Evolutionary conservation across 768 basidiomycete species (phyloP).

Genomic region (Podaxis carcinomalis): DNA sequence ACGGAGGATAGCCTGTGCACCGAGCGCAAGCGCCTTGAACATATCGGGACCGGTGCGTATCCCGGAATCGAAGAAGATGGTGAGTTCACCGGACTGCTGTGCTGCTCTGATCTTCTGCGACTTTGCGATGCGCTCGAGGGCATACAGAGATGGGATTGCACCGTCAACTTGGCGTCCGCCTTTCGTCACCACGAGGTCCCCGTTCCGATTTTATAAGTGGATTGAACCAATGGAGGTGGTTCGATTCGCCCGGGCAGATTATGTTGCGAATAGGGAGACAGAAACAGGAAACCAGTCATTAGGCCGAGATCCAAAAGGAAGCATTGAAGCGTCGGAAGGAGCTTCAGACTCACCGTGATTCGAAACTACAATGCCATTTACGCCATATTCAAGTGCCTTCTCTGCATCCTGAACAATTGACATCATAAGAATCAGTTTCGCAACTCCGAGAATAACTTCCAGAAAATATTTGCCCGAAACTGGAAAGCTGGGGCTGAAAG

Average conservation of each 20-base stretch:
- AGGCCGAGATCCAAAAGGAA: neutral
- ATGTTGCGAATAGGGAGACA: neutral
- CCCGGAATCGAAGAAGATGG: conserved; percentile 76
- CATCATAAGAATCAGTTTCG: neutral
- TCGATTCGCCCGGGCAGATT: neutral
- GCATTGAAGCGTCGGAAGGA: neutral
- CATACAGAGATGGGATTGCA: conserved; percentile 67
- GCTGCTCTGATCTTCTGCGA: conserved; percentile 56
- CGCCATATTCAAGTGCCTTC: conserved; percentile 56
- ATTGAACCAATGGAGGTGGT: neutral
- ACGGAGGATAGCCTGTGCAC: conserved; percentile 79
- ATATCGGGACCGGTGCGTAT: conserved; percentile 82
- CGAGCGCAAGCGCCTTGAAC: conserved; percentile 80
- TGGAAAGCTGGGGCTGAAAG: neutral
- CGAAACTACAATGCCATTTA: conserved; percentile 74
- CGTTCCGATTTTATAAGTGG: neutral
- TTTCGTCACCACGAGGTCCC: conserved; percentile 17
- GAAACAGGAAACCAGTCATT: neutral
- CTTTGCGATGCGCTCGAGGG: conserved; percentile 63
- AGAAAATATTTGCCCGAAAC: neutral
- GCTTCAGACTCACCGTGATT: conserved; percentile 57
- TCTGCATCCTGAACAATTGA: conserved; percentile 52
- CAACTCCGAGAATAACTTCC: neutral
- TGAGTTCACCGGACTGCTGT: conserved; percentile 55
- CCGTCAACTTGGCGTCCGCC: conserved; percentile 79